These are phyloP conservation scores for Vicia faba DNA, from an alignment of 306 rosid species.

Conservation along the genomic window DNA sequence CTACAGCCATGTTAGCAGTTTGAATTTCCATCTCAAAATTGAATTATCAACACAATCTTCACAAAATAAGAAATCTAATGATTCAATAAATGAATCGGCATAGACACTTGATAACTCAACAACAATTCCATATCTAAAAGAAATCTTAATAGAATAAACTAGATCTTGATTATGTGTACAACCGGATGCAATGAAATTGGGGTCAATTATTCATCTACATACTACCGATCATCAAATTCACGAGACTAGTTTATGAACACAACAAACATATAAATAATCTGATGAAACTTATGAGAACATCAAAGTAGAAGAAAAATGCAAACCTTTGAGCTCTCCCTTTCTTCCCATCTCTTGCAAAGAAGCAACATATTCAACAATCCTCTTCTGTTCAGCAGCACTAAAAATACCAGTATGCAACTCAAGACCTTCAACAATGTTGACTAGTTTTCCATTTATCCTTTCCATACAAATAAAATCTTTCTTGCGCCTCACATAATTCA, in stretches of 20 bases:
- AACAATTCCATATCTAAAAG: conserved; percentile 2
- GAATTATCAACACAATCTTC: conserved; percentile 7
- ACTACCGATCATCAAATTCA: not conserved
- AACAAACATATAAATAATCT: not conserved
- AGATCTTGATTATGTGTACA: not conserved
- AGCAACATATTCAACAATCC: conserved; percentile 66
- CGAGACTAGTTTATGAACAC: not conserved
- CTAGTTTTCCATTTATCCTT: conserved; percentile 67
- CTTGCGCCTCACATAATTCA: conserved; percentile 57
- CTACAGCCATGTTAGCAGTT: conserved; percentile 27
- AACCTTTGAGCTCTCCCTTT: conserved; percentile 82
- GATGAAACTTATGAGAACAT: conserved; percentile 1
- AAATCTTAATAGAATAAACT: conserved; percentile 6
- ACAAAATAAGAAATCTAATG: conserved; percentile 4
- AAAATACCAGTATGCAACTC: conserved; percentile 82
- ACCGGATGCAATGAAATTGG: not conserved
- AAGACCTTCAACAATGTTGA: conserved; percentile 82
- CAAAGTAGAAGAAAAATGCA: conserved; percentile 35
- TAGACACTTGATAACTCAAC: conserved; percentile 14
- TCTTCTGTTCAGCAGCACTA: conserved; percentile 89
- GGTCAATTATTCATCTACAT: no score
- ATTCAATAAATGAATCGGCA: conserved; percentile 11
- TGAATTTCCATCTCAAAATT: conserved; percentile 10
- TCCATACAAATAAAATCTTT: conserved; percentile 75
- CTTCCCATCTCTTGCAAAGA: conserved; percentile 68